phyloP scores from a whole-genome alignment of 352 stramenopile genomes.

The Hyphochytrium catenoides region DNA sequence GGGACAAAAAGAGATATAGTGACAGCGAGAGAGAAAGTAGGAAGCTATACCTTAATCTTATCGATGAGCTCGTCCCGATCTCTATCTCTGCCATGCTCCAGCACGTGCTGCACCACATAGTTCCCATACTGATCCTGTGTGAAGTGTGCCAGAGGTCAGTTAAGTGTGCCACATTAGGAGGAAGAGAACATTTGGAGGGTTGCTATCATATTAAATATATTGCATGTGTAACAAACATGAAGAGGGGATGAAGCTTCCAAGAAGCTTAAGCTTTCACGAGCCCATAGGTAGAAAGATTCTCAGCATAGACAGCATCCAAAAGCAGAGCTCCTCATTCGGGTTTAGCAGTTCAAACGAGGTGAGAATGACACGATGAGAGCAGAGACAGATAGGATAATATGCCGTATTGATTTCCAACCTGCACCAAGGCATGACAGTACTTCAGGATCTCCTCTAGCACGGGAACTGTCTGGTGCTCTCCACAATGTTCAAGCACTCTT shows the following conservation, averaged over 20 bases:
- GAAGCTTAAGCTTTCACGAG: too few species aligned
- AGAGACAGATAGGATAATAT: too few species aligned
- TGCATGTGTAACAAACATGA: neutral
- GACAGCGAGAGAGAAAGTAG: too few species aligned
- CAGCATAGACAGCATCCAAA: too few species aligned
- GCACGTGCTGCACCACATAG: slow-evolving; percentile 96
- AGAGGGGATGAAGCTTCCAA: too few species aligned
- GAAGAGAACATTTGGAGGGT: neutral
- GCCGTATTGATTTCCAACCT: too few species aligned
- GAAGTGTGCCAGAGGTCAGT: slow-evolving; percentile 13
- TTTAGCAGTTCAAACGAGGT: too few species aligned
- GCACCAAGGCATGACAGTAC: slow-evolving; percentile 54
- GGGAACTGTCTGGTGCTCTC: slow-evolving; percentile 61
- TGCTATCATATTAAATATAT: neutral
- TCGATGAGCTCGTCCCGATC: slow-evolving; percentile 54
- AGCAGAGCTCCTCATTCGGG: too few species aligned
- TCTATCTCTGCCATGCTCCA: slow-evolving; percentile 69
- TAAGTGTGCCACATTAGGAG: slow-evolving; percentile 16
- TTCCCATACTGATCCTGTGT: slow-evolving; percentile 94
- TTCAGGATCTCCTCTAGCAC: slow-evolving; percentile 80
- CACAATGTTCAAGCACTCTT: slow-evolving; percentile 86
- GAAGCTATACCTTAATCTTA: slow-evolving; percentile 32
- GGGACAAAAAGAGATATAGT: too few species aligned
- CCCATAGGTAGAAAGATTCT: too few species aligned
- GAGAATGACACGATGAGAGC: too few species aligned